phyloP scores from a whole-genome alignment of 305 asterid genomes.

The Galium porrigens region DNA sequence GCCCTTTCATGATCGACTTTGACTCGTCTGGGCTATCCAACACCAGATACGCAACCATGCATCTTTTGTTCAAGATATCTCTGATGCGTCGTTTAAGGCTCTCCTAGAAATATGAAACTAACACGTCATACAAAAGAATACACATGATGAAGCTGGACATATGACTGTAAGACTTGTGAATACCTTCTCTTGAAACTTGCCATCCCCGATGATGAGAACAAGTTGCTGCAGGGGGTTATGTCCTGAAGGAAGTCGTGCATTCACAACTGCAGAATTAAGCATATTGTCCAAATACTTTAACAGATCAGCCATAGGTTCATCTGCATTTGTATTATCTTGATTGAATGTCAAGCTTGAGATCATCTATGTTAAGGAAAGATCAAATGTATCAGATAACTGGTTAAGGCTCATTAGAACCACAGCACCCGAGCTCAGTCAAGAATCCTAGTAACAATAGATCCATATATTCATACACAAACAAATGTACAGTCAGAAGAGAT shows the following conservation, averaged over 20 bases:
- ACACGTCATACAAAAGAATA: not conserved
- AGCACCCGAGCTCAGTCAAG: too few species aligned
- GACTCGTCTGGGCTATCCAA: slow-evolving; percentile 42
- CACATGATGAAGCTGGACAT: not conserved
- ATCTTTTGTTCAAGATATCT: slow-evolving; percentile 53
- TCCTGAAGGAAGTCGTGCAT: slow-evolving; percentile 71
- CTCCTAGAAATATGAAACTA: slow-evolving; percentile 26
- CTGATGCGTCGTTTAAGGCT: slow-evolving; percentile 52
- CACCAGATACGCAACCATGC: slow-evolving; percentile 78
- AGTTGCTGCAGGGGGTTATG: slow-evolving; percentile 90
- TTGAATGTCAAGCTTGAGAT: slow-evolving; percentile 73
- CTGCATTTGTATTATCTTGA: slow-evolving; percentile 71
- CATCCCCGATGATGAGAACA: slow-evolving; percentile 84
- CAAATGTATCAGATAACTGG: not conserved
- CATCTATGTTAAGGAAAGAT: slow-evolving; percentile 36
- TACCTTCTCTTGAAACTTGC: slow-evolving; percentile 78
- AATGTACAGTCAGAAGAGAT: slow-evolving; percentile 1
- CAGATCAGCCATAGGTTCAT: slow-evolving; percentile 76
- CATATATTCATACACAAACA: not conserved
- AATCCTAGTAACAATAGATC: not conserved
- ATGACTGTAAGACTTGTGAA: not conserved
- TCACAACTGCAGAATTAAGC: slow-evolving; percentile 54
- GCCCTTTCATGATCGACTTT: slow-evolving; percentile 26
- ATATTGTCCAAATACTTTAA: slow-evolving; percentile 54
- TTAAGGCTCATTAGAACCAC: too few species aligned